Conservation (phyloP, 352 stramenopile genomes). For the Globisporangium emineosum region DNA sequence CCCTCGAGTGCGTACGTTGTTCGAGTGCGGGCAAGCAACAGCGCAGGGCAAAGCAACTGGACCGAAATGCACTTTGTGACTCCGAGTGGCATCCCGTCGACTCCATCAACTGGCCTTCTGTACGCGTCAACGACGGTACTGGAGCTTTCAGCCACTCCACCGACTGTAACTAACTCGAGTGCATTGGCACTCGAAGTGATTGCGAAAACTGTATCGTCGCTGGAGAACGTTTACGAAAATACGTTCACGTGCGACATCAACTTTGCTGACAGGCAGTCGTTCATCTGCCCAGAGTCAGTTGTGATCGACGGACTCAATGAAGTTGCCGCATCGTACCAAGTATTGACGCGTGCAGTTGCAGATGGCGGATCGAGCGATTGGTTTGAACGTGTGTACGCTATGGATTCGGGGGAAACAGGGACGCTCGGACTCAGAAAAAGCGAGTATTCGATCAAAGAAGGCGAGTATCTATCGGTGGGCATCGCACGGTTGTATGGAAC, state of each 20-base stretch:
- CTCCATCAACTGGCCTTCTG: slow-evolving; percentile 18
- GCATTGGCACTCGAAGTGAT: slow-evolving; percentile 18
- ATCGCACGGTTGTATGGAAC: slow-evolving; percentile 30
- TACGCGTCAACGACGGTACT: slow-evolving; percentile 28
- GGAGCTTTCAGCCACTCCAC: slow-evolving; percentile 22
- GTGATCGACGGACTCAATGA: slow-evolving; percentile 11
- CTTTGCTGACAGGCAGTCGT: background rate
- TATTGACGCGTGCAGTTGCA: slow-evolving; percentile 29
- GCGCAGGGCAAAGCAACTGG: slow-evolving; percentile 27
- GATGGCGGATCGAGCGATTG: slow-evolving; percentile 29
- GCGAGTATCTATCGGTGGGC: slow-evolving; percentile 16
- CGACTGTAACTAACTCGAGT: slow-evolving; percentile 14
- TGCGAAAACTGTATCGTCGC: slow-evolving; percentile 6
- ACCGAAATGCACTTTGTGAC: slow-evolving; percentile 25
- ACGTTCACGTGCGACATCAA: slow-evolving; percentile 9
- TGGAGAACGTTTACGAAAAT: slow-evolving; percentile 4
- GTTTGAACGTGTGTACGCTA: slow-evolving; percentile 21
- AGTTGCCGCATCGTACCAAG: slow-evolving; percentile 13
- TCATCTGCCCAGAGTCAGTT: slow-evolving; percentile 25
- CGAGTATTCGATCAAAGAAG: slow-evolving; percentile 19
- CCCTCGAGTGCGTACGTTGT: slow-evolving; percentile 25
- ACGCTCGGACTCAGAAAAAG: slow-evolving; percentile 19
- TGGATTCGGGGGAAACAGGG: slow-evolving; percentile 21
- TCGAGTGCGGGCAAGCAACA: slow-evolving; percentile 19
- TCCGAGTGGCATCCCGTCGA: slow-evolving; percentile 23